Percentiles rank a stretch among this genome's conserved stretches.
Conservation (phyloP, 148 eudicot species). For the Camellia granthamiana region DNA sequence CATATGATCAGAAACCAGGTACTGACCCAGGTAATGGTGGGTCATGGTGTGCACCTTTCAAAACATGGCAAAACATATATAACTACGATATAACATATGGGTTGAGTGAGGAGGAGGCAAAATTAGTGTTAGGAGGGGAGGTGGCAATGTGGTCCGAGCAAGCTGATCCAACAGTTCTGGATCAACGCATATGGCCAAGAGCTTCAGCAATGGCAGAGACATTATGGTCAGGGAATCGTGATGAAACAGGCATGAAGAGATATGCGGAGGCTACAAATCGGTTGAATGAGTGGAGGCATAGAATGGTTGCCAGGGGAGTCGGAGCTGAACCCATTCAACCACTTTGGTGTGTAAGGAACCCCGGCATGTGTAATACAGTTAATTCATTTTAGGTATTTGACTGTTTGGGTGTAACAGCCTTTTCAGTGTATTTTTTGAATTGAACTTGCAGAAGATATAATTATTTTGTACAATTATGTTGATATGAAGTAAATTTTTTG, state of each 20-base stretch:
- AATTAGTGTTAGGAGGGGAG: slow-evolving; percentile 83
- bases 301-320: slow-evolving; percentile 80
- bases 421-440: background rate
- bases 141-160: slow-evolving; percentile 92
- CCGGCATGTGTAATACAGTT: slow-evolving; percentile 85
- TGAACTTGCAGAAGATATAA: background rate
- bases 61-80: slow-evolving; percentile 87
- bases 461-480: too few species aligned
- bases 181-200: slow-evolving; percentile 77
- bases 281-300: slow-evolving; percentile 73
- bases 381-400: slow-evolving; percentile 23
- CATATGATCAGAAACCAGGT: slow-evolving; percentile 50
- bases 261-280: slow-evolving; percentile 76
- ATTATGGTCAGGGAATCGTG: slow-evolving; percentile 78
- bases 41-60: slow-evolving; percentile 93
- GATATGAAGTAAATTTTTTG: too few species aligned
- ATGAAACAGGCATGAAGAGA: slow-evolving; percentile 62
- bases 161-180: slow-evolving; percentile 74
- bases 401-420: background rate
- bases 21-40: slow-evolving; percentile 58
- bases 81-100: slow-evolving; percentile 78
- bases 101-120: slow-evolving; percentile 50
- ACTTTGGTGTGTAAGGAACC: slow-evolving; percentile 83
- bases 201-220: slow-evolving; percentile 79
- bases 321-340: slow-evolving; percentile 92